phyloP scores from a whole-genome alignment of 495 filamentous ascomycete species.

The Achaetomiella virescens region DNA sequence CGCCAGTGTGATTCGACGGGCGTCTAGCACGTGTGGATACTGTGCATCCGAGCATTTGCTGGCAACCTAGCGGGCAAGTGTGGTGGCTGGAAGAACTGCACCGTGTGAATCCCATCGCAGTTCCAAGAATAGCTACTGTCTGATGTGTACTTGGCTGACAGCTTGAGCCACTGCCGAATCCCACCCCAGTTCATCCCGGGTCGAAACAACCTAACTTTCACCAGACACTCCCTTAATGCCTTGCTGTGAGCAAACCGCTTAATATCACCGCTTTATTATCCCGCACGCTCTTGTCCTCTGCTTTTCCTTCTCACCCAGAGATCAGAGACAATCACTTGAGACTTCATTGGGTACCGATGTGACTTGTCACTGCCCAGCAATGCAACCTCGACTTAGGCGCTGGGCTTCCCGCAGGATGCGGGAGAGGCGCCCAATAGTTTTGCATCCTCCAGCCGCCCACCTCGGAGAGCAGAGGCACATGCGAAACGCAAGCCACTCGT shows the following conservation, averaged over 20 bases:
- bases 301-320: background rate
- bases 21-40: background rate
- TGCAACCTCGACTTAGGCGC: constrained; percentile 3
- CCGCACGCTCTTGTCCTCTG: background rate
- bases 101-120: background rate
- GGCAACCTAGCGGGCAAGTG: background rate
- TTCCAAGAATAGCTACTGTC: constrained; percentile 1
- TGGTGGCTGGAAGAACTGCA: background rate
- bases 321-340: background rate
- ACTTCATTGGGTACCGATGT: background rate
- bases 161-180: background rate
- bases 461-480: constrained; percentile 2
- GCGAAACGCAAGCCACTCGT: background rate
- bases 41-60: background rate
- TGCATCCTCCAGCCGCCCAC: background rate
- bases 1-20: constrained; percentile 6
- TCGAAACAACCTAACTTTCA: background rate
- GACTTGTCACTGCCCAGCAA: background rate
- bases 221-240: no score
- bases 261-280: no score
- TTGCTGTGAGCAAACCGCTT: no score
- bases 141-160: constrained; percentile 3
- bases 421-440: constrained; percentile 7
- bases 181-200: background rate
- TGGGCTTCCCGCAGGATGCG: constrained; percentile 13